Evolutionary conservation across 441 rosid genomes (phyloP).

Genomic region (Macaranga tanarius): DNA sequence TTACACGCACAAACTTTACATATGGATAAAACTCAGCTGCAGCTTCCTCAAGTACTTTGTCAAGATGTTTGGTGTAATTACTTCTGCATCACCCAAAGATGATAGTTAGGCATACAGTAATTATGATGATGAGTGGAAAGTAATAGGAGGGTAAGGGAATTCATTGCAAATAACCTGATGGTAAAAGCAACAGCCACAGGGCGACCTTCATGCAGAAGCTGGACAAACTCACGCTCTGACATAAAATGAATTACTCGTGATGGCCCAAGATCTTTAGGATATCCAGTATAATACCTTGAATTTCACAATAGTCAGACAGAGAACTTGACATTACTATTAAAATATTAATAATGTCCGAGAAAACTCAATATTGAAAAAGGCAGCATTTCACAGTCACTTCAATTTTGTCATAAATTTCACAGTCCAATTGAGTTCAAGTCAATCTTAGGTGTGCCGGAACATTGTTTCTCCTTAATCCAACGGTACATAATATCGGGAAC

Average conservation of each 20-base stretch:
- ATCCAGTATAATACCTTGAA: conserved; percentile 78
- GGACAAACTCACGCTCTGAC: conserved; percentile 90
- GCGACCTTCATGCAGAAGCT: conserved; percentile 75
- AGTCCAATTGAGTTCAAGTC: background rate
- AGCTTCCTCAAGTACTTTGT: conserved; percentile 78
- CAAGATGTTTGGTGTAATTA: conserved; percentile 82
- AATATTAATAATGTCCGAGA: too few species aligned
- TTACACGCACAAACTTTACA: conserved; percentile 79
- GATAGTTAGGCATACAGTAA: conserved; percentile 2
- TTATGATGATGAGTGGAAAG: background rate
- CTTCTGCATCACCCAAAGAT: conserved; percentile 47
- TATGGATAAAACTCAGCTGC: conserved; percentile 83
- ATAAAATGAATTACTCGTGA: conserved; percentile 76
- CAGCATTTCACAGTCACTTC: background rate
- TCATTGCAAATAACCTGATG: conserved; percentile 48
- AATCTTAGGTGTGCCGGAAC: too few species aligned
- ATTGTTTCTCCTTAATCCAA: too few species aligned
- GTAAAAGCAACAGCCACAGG: conserved; percentile 90
- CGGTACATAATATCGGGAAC: too few species aligned
- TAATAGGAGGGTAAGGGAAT: background rate
- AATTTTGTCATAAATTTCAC: background rate
- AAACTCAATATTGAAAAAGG: background rate
- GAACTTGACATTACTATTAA: background rate
- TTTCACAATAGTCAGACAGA: conserved; percentile 13
- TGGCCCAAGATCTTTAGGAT: conserved; percentile 84